phyloP scores from a whole-genome alignment of 2,329 filamentous ascomycete genomes.

The Aureobasidium sp. region DNA sequence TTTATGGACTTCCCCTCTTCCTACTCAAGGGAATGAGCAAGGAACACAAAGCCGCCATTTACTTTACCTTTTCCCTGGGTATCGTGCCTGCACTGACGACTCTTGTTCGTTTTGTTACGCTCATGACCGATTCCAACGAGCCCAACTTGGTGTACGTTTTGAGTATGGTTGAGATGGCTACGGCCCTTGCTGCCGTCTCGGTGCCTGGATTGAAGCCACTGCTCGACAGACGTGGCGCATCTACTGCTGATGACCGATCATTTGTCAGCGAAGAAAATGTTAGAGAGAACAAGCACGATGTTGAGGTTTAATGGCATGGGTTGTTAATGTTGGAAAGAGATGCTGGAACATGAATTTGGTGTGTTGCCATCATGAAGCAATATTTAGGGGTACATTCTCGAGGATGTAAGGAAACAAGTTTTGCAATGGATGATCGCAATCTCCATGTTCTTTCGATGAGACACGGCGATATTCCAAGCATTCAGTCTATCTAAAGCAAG shows the following conservation, averaged over 20 bases:
- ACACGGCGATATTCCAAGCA: too few species aligned
- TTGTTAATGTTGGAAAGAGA: too few species aligned
- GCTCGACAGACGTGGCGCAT: not conserved
- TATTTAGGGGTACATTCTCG: too few species aligned
- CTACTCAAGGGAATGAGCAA: slow-evolving; percentile 23
- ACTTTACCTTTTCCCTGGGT: slow-evolving; percentile 21
- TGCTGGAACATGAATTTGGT: too few species aligned
- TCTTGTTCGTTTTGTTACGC: slow-evolving; percentile 20
- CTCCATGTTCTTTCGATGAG: too few species aligned
- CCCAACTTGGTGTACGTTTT: slow-evolving; percentile 20
- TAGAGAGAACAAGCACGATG: not conserved
- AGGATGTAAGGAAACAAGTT: too few species aligned
- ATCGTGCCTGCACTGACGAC: slow-evolving; percentile 21
- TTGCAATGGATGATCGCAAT: too few species aligned
- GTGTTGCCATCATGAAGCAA: too few species aligned
- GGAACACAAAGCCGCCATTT: slow-evolving; percentile 19
- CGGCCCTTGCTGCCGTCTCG: slow-evolving; percentile 12
- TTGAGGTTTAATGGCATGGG: not conserved
- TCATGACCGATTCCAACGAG: slow-evolving; percentile 21
- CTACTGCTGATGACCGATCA: not conserved
- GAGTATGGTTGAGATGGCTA: slow-evolving; percentile 15
- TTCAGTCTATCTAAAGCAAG: too few species aligned
- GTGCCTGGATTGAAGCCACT: slow-evolving; percentile 13
- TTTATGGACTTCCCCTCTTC: slow-evolving; percentile 27
- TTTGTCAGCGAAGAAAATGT: not conserved